Percentiles rank a stretch among this genome's conserved stretches.
These are phyloP conservation scores for Metschnikowia similis DNA, from an alignment of 805 yeast species.

Conservation along the genomic window DNA sequence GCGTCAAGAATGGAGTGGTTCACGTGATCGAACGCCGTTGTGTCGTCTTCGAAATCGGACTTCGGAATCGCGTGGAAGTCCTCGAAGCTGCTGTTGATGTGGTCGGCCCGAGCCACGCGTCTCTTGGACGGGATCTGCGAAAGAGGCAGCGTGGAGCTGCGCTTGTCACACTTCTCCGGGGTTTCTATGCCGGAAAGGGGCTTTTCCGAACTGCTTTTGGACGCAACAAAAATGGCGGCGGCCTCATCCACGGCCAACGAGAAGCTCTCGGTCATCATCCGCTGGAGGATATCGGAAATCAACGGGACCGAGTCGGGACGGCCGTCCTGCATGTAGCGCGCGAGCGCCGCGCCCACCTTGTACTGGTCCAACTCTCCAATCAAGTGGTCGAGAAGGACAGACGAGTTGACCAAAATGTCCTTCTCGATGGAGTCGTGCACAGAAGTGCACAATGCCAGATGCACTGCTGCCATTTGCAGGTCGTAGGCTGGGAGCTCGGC, in stretches of 20 bases:
- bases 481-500: conserved; percentile 57
- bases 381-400: conserved; percentile 51
- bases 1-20: conserved; percentile 23
- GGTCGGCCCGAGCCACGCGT: conserved; percentile 2
- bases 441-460: conserved; percentile 37
- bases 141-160: conserved; percentile 25
- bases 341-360: background rate
- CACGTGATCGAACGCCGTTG: conserved; percentile 25
- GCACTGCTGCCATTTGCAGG: conserved; percentile 38
- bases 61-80: conserved; percentile 19
- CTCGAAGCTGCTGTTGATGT: conserved; percentile 30
- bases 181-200: background rate
- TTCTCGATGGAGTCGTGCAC: conserved; percentile 48
- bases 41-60: conserved; percentile 26
- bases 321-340: background rate
- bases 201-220: conserved; percentile 6
- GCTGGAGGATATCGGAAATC: background rate
- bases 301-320: background rate
- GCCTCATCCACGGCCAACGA: conserved; percentile 24
- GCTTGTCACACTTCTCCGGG: conserved; percentile 11
- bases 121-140: conserved; percentile 10
- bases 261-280: background rate
- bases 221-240: conserved; percentile 24
- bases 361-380: conserved; percentile 23
- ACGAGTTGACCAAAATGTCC: conserved; percentile 53